phyloP scores from a whole-genome alignment of 768 basidiomycete genomes.

The Piloderma croceum region DNA sequence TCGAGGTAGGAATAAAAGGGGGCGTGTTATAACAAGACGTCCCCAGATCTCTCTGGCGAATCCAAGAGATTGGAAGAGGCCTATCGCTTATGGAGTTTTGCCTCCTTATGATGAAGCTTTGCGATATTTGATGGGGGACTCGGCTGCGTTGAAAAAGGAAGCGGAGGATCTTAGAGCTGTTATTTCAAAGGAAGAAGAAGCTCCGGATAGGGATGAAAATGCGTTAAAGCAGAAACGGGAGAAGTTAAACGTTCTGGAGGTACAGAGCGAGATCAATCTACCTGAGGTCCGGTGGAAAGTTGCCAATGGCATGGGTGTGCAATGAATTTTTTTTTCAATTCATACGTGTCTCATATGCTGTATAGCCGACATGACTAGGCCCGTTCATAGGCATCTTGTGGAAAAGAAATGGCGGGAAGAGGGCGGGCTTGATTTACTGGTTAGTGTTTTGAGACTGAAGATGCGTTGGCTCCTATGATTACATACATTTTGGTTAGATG shows the following conservation, averaged over 20 bases:
- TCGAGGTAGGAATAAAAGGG: no score
- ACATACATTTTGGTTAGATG: constrained; percentile 50
- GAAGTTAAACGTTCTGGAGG: constrained; percentile 56
- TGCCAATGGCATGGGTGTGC: constrained; percentile 71
- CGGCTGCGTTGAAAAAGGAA: constrained; percentile 35
- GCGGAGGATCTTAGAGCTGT: constrained; percentile 17
- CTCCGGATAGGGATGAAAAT: constrained; percentile 25
- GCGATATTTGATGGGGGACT: constrained; percentile 60
- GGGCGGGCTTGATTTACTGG: constrained; percentile 79
- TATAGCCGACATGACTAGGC: constrained; percentile 61
- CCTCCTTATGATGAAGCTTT: constrained; percentile 86
- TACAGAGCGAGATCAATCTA: constrained; percentile 81
- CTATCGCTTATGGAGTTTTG: constrained; percentile 55
- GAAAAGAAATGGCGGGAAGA: constrained; percentile 84
- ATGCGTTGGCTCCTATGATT: not conserved
- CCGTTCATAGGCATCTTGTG: constrained; percentile 70
- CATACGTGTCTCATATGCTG: constrained; percentile 1
- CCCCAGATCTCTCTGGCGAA: constrained; percentile 46
- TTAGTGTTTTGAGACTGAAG: constrained; percentile 35
- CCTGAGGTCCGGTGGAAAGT: constrained; percentile 78
- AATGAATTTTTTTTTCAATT: constrained; percentile 1
- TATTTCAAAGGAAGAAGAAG: constrained; percentile 21
- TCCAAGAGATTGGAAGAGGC: constrained; percentile 60
- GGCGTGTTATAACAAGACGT: constrained; percentile 39
- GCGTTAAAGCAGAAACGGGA: constrained; percentile 41